Evolutionary conservation across 202 grass and related monocot species (phyloP).

Genomic region (Miscanthus sacchariflorus): DNA sequence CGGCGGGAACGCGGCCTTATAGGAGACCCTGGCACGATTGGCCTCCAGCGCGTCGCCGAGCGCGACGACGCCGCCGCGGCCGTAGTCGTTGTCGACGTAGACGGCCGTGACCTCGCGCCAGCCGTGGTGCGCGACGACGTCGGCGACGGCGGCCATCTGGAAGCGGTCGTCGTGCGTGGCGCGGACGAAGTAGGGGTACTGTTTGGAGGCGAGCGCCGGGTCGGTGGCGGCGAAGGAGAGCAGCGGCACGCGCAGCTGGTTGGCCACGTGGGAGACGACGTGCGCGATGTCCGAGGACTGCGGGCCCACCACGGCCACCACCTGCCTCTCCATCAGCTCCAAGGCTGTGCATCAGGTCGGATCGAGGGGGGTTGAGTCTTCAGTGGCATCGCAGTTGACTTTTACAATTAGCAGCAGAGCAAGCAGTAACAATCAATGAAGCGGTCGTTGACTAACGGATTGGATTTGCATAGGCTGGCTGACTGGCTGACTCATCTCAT

Average conservation of each 20-base stretch:
- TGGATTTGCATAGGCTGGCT: background rate
- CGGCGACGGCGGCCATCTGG: slow-evolving; percentile 75
- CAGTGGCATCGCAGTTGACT: background rate
- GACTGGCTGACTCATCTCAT: background rate
- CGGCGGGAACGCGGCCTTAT: slow-evolving; percentile 57
- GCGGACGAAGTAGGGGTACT: slow-evolving; percentile 72
- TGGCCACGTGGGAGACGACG: slow-evolving; percentile 63
- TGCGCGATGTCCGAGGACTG: slow-evolving; percentile 66
- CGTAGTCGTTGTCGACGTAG: slow-evolving; percentile 74
- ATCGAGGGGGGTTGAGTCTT: background rate
- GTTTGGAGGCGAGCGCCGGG: slow-evolving; percentile 59
- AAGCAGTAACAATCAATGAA: background rate
- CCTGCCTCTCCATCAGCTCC: slow-evolving; percentile 64
- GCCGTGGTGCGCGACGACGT: slow-evolving; percentile 50
- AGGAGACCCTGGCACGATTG: slow-evolving; percentile 46
- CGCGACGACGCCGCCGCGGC: slow-evolving; percentile 63
- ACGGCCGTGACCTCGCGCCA: slow-evolving; percentile 65
- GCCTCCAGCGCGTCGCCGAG: slow-evolving; percentile 57
- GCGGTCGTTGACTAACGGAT: too few relatives aligned
- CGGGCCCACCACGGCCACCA: slow-evolving; percentile 63
- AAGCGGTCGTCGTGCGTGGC: slow-evolving; percentile 48
- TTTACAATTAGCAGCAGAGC: background rate
- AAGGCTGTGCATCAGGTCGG: slow-evolving; percentile 33
- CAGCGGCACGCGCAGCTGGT: slow-evolving; percentile 70
- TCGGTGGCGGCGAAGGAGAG: slow-evolving; percentile 76